phyloP scores from a whole-genome alignment of 73 alveolate species.

The Tetrahymena thermophila region DNA sequence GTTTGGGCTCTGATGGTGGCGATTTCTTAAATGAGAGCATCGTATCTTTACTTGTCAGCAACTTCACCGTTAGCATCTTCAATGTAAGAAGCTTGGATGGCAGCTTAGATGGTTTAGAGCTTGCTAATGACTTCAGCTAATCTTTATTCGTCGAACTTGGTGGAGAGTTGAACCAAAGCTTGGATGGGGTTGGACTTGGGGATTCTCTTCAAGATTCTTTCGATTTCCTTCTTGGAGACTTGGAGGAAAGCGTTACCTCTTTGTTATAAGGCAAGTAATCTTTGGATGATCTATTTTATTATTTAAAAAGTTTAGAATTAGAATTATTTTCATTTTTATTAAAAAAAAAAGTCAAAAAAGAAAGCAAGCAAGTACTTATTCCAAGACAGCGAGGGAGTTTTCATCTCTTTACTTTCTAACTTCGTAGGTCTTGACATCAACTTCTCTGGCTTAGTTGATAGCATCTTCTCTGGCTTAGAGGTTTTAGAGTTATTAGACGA shows the following conservation, averaged over 20 bases:
- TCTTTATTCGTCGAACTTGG: neutral
- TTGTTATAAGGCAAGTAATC: neutral
- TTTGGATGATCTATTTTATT: neutral
- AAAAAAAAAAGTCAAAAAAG: neutral
- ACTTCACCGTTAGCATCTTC: neutral
- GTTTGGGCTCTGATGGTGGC: neutral
- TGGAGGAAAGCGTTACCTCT: slow-evolving; percentile 5
- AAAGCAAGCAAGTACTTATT: neutral
- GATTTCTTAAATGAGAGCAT: neutral
- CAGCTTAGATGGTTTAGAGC: neutral
- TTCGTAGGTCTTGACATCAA: neutral
- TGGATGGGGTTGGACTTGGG: slow-evolving; percentile 1
- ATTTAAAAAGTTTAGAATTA: neutral
- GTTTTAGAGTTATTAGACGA: neutral
- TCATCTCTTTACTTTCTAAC: neutral
- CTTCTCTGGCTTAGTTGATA: neutral
- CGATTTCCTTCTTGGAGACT: neutral
- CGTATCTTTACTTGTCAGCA: neutral
- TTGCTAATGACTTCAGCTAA: neutral
- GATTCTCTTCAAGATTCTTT: slow-evolving; percentile 1
- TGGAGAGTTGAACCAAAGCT: neutral
- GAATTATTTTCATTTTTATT: neutral
- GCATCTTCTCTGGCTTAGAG: neutral
- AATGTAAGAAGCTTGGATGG: neutral
- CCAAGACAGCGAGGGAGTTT: neutral